These are phyloP conservation scores for Trypanosomatidae sp. DNA, from an alignment of 208 protist species.

Conservation along the genomic window DNA sequence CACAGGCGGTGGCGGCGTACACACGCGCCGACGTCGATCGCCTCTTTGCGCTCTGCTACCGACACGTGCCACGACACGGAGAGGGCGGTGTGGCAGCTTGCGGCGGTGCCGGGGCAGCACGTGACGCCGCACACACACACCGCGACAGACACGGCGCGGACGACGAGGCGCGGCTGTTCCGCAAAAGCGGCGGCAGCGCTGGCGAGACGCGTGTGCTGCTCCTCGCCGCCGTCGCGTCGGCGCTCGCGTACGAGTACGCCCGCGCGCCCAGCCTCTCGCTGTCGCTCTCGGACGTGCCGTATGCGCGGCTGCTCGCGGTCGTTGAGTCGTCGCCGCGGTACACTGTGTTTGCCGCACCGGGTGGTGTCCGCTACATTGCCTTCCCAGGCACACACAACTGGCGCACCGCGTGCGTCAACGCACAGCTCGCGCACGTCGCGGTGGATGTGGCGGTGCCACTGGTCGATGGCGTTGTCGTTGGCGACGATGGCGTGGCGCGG, in stretches of 20 bases:
- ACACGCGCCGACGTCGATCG: constrained; percentile 17
- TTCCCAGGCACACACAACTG: constrained; percentile 77
- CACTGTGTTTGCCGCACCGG: constrained; percentile 53
- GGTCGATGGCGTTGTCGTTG: constrained; percentile 13
- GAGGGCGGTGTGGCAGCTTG: too few species aligned
- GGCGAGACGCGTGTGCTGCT: constrained; percentile 31
- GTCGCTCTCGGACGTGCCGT: constrained; percentile 48
- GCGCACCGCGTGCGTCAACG: constrained; percentile 35
- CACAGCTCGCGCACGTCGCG: constrained; percentile 17
- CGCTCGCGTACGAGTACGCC: constrained; percentile 54
- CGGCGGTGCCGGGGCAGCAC: too few species aligned
- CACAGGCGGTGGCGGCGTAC: constrained; percentile 13
- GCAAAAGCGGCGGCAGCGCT: too few species aligned
- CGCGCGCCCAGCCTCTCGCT: constrained; percentile 40
- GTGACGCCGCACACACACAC: too few species aligned
- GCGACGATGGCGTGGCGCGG: neutral
- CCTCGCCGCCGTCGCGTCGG: constrained; percentile 30
- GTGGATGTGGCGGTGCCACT: constrained; percentile 18
- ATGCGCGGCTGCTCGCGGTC: constrained; percentile 43
- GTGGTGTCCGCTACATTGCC: constrained; percentile 52
- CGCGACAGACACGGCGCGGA: too few species aligned
- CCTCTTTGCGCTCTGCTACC: constrained; percentile 32
- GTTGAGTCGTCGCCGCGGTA: constrained; percentile 22
- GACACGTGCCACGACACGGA: too few species aligned
- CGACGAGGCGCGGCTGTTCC: constrained; percentile 28